These are phyloP conservation scores for Hirsutella minnesotensis DNA, from an alignment of 2,329 filamentous ascomycete species.

Conservation along the genomic window DNA sequence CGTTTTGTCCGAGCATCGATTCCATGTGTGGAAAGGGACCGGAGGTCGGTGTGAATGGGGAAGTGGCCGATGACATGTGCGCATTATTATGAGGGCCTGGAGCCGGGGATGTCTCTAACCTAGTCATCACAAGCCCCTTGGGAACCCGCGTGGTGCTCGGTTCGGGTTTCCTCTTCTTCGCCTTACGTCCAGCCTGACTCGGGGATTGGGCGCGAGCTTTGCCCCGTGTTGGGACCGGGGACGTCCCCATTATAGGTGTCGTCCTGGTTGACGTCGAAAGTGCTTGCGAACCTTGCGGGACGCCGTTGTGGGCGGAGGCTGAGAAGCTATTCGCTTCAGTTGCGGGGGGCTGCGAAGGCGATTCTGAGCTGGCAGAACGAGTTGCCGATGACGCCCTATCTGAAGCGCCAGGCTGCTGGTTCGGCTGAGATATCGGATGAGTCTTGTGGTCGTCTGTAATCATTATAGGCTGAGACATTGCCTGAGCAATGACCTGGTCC, in stretches of 20 bases:
- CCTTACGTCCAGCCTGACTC: constrained; percentile 49
- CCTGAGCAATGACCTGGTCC: constrained; percentile 69
- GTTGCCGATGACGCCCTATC: constrained; percentile 15
- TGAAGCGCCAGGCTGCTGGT: constrained; percentile 15
- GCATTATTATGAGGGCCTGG: constrained; percentile 22
- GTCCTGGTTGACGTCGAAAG: constrained; percentile 17
- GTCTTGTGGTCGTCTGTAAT: constrained; percentile 98
- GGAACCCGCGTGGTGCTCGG: constrained; percentile 54
- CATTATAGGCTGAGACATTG: constrained; percentile 79
- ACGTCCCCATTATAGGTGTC: constrained; percentile 15
- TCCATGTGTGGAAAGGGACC: constrained; percentile 32
- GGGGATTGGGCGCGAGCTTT: constrained; percentile 68
- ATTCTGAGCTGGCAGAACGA: constrained; percentile 7
- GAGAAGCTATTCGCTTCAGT: constrained; percentile 21
- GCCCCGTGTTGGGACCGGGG: constrained; percentile 15
- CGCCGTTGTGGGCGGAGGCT: constrained; percentile 19
- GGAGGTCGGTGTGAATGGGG: constrained; percentile 40
- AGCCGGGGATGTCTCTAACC: constrained; percentile 49
- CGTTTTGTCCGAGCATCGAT: constrained; percentile 26
- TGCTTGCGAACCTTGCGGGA: no score
- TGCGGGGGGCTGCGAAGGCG: constrained; percentile 3
- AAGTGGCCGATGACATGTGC: constrained; percentile 30
- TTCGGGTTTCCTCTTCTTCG: constrained; percentile 77
- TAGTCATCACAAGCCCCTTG: constrained; percentile 69
- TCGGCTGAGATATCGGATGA: constrained; percentile 30